These are phyloP conservation scores for Graphilbum fragrans DNA, from an alignment of 2,329 filamentous ascomycete genomes.

Conservation along the genomic window DNA sequence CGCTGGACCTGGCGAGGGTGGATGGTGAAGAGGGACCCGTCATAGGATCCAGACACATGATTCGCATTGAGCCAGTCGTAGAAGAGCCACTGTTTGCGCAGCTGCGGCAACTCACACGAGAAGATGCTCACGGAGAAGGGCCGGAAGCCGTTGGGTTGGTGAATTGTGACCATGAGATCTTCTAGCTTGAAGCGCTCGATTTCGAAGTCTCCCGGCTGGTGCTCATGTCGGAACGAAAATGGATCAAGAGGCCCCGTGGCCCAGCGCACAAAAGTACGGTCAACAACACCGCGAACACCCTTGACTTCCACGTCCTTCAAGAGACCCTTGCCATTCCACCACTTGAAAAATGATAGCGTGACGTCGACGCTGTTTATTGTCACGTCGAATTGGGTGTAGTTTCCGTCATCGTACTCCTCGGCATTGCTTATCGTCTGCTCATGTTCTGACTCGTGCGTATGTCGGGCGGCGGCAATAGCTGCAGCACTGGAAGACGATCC, in stretches of 20 bases:
- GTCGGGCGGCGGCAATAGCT: constrained; percentile 61
- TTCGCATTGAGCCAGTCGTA: constrained; percentile 95
- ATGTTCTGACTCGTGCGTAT: constrained; percentile 6
- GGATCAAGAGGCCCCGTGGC: constrained; percentile 61
- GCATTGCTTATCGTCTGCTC: background rate
- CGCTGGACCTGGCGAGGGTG: constrained; percentile 79
- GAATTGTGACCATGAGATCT: constrained; percentile 80
- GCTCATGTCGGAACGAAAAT: constrained; percentile 74
- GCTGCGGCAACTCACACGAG: constrained; percentile 82
- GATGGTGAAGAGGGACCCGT: constrained; percentile 93
- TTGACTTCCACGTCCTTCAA: constrained; percentile 88
- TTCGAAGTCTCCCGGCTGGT: constrained; percentile 88
- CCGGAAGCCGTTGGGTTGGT: constrained; percentile 83
- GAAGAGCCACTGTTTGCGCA: constrained; percentile 94
- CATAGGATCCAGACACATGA: constrained; percentile 90
- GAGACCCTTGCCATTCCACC: constrained; percentile 94
- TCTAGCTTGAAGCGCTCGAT: constrained; percentile 95
- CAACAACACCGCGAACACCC: constrained; percentile 83
- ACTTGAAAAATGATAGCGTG: constrained; percentile 92
- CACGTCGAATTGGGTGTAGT: constrained; percentile 95
- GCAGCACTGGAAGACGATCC: constrained; percentile 78
- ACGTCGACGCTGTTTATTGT: constrained; percentile 94
- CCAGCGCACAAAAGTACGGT: constrained; percentile 74
- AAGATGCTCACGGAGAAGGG: constrained; percentile 94
- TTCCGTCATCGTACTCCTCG: constrained; percentile 64